Evolutionary conservation across 805 yeast genomes (phyloP), one percentile per base, ranked within the genome.

Genomic region (Wickerhamomyces mucosus): DNA sequence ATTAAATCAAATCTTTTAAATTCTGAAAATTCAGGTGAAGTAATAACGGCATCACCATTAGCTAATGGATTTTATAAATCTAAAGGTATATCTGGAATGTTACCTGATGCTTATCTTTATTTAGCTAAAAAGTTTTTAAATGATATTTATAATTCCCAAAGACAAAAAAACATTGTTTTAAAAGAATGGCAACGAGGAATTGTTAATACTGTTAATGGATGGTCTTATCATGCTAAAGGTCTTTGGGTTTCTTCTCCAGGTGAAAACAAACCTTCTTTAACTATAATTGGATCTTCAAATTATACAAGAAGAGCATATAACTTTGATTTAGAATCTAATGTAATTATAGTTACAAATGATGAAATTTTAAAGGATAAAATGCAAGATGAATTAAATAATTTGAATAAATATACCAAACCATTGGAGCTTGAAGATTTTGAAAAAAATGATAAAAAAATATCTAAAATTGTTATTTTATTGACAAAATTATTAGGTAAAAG

Each of bases 191-290:
- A 72, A 47, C 74, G 71, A 29, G 98, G 98, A 1, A 61, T 75
- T 3, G 95, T 85, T 4, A 84, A 85, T 49, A 70, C 80, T 7
- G 69, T 76, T 1, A 69, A 64, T 18, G 98, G 98, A 1, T 89
- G 98, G 97, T 83, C 96, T 0, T 92, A 92, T 54, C 98, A 92
- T 51, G 97, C 98, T 11, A 92, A 92, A 51, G 98, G 98, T 1
- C 59, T 89, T 5, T 92, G 97, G 97, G 58, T 83, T 0, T 63
- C 72, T 7, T 61, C 63, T 10, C 80, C 85, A 1, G 64, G 58
- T 3, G 79, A 74, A 28, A 39, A 44, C 0, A 48, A 51, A 10
- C 96, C 96, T 2, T 66, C 78, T 14, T 58, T 84, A 10, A 83
- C 96, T 0, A 73, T 88, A 6, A 67, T 92, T 30, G 98, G 98